Conservation (phyloP, 2,329 filamentous ascomycete species). For the Epichloe typhina region DNA sequence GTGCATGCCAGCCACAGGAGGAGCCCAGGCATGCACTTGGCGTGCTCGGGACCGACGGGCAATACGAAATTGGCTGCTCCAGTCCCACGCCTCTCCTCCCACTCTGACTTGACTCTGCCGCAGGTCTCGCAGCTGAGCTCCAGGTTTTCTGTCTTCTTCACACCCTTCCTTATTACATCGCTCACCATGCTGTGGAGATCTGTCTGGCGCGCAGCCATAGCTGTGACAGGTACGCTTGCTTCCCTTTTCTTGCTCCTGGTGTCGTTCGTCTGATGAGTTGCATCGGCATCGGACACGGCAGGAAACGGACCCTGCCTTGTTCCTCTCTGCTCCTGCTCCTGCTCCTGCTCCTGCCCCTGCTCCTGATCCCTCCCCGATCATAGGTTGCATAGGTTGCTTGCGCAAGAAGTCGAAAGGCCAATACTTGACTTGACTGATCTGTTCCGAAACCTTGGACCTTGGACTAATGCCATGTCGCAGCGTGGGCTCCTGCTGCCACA, state of each 20-base stretch:
- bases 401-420: not conserved
- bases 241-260: not conserved
- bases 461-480: slow-evolving; percentile 5
- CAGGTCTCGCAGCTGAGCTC: not conserved
- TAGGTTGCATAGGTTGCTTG: not conserved
- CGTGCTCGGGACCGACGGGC: not conserved
- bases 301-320: too few species aligned
- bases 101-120: too few species aligned
- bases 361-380: not conserved
- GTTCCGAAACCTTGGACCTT: not conserved
- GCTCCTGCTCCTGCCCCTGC: too few species aligned
- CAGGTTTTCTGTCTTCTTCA: not conserved
- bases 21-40: not conserved
- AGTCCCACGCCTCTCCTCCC: too few species aligned
- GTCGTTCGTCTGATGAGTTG: not conserved
- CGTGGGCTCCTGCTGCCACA: slow-evolving; percentile 11
- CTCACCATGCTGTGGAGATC: slow-evolving; percentile 16
- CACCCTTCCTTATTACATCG: not conserved
- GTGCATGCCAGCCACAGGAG: not conserved
- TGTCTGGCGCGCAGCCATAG: slow-evolving; percentile 16
- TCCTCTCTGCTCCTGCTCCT: too few species aligned
- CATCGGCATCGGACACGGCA: not conserved
- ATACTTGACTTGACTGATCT: not conserved
- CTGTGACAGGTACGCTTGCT: slow-evolving; percentile 13
- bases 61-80: not conserved